Percentiles rank a stretch among this genome's conserved stretches.
Evolutionary conservation across 352 stramenopile genomes (phyloP).

Genomic region (Globisporangium echinulatum): DNA sequence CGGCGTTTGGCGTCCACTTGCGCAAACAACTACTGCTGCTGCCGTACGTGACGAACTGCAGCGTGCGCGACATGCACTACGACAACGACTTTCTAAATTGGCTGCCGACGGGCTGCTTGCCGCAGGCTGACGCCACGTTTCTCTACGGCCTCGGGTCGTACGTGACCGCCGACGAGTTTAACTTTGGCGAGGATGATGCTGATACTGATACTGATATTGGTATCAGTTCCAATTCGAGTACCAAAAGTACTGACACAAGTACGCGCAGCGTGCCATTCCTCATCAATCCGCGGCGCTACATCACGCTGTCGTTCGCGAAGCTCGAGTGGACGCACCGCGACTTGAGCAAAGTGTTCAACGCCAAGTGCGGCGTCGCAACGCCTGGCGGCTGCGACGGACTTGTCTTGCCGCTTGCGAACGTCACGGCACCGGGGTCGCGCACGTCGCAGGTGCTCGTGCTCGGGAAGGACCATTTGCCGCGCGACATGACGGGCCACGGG

Average conservation of each 20-base stretch:
- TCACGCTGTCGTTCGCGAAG: conserved; percentile 31
- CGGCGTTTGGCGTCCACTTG: not conserved
- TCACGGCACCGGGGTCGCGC: conserved; percentile 1
- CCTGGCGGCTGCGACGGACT: conserved; percentile 18
- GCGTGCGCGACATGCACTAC: conserved; percentile 1
- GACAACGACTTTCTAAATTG: conserved; percentile 8
- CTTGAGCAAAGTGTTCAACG: conserved; percentile 24
- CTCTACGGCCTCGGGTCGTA: conserved; percentile 13
- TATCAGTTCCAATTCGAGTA: not conserved
- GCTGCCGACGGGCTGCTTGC: conserved; percentile 2
- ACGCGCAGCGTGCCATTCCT: conserved; percentile 11
- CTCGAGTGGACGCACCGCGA: conserved; percentile 25
- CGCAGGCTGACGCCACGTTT: conserved; percentile 8
- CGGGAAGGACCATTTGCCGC: conserved; percentile 3
- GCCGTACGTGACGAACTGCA: conserved; percentile 10
- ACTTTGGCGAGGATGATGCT: not conserved
- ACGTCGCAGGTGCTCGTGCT: conserved; percentile 5
- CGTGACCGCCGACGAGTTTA: conserved; percentile 9
- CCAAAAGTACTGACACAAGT: not conserved
- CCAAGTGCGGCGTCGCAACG: conserved; percentile 11
- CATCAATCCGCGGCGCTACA: conserved; percentile 21
- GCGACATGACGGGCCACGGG: not conserved
- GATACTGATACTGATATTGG: too few relatives aligned
- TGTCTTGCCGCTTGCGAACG: conserved; percentile 17
- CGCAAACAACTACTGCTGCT: conserved; percentile 9